phyloP scores from a whole-genome alignment of 345 rosid genomes.

The Salix suchowensis region DNA sequence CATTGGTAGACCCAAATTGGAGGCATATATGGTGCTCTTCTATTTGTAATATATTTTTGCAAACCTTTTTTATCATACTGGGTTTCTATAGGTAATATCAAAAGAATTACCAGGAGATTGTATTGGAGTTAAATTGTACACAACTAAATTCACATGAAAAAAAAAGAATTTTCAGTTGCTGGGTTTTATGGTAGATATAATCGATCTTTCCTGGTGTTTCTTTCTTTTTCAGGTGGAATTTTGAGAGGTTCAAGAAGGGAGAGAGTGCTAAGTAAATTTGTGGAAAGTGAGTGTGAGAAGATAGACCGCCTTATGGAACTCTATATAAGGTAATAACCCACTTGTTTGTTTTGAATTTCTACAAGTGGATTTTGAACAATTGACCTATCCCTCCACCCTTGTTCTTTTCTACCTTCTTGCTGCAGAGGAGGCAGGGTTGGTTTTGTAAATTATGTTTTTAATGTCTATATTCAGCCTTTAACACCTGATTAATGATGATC shows the following conservation, averaged over 20 bases:
- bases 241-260: conserved; percentile 90
- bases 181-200: not conserved
- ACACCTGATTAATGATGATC: conserved; percentile 7
- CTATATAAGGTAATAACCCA: conserved; percentile 53
- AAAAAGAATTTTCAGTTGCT: not conserved
- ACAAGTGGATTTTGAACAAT: not conserved
- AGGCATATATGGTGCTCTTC: not conserved
- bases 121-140: not conserved
- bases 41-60: too few species aligned
- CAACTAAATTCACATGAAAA: not conserved
- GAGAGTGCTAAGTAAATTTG: conserved; percentile 80
- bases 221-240: conserved; percentile 59
- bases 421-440: not conserved
- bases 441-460: not conserved
- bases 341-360: conserved; percentile 1
- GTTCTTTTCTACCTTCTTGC: too few species aligned
- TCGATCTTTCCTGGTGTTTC: conserved; percentile 6
- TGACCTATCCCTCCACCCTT: not conserved
- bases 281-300: conserved; percentile 94
- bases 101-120: not conserved
- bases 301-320: conserved; percentile 96
- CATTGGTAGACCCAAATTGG: not conserved
- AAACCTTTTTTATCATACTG: not conserved
- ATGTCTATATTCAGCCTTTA: not conserved
- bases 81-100: not conserved